Conservation (phyloP, 176 grass and related monocot species). For the Leersia perrieri region DNA sequence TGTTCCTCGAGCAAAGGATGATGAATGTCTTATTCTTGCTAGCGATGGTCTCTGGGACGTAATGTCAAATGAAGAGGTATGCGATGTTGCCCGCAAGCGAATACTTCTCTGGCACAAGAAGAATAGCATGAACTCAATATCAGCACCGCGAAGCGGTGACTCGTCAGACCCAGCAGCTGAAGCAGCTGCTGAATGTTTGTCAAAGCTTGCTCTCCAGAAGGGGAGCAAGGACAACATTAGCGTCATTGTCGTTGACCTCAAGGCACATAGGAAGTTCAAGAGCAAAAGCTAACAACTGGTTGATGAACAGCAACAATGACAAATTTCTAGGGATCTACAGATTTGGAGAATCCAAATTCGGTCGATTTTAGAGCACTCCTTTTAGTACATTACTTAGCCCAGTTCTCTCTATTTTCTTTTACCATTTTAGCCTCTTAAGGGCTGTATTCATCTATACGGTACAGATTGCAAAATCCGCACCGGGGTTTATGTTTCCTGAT, state of each 20-base stretch:
- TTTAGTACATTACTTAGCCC: conserved; percentile 54
- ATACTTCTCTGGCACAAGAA: conserved; percentile 89
- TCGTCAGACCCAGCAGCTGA: conserved; percentile 56
- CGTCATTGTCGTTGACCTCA: conserved; percentile 83
- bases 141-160: conserved; percentile 41
- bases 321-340: conserved; percentile 43
- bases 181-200: conserved; percentile 82
- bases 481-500: conserved; percentile 49
- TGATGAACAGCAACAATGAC: conserved; percentile 28
- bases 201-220: conserved; percentile 75
- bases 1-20: conserved; percentile 76
- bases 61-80: conserved; percentile 83
- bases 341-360: conserved; percentile 51
- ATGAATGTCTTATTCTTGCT: conserved; percentile 83
- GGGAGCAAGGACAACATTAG: conserved; percentile 96
- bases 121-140: conserved; percentile 38
- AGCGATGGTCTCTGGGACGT: conserved; percentile 90
- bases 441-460: conserved; percentile 53
- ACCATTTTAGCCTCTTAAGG: conserved; percentile 32
- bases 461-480: conserved; percentile 43
- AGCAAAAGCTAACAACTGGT: conserved; percentile 54
- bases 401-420: conserved; percentile 36
- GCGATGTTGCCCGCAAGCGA: conserved; percentile 69
- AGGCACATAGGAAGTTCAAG: conserved; percentile 90
- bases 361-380: conserved; percentile 34